These are phyloP conservation scores for Sanghuangporus baumii DNA, from an alignment of 1,284 basidiomycete genomes.

Conservation along the genomic window DNA sequence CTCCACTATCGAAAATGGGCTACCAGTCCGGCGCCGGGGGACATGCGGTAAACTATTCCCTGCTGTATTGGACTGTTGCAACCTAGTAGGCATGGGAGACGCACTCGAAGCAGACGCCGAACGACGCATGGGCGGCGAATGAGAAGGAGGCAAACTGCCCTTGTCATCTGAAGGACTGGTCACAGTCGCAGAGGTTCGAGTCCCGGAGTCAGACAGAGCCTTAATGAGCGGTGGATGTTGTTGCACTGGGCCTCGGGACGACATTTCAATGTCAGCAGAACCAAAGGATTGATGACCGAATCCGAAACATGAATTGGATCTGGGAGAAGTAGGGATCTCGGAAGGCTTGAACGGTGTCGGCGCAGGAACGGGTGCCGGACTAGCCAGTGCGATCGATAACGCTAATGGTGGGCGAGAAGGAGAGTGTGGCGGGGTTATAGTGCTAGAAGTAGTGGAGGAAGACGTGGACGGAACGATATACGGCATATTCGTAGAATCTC, in stretches of 20 bases:
- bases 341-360: slow-evolving; percentile 1
- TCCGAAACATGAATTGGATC: not conserved
- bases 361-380: slow-evolving; percentile 6
- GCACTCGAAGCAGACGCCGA: slow-evolving; percentile 8
- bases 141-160: not conserved
- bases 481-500: not conserved
- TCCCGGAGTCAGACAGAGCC: not conserved
- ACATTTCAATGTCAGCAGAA: not conserved
- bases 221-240: slow-evolving; percentile 3
- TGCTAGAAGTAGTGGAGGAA: not conserved
- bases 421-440: not conserved
- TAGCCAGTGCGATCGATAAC: not conserved
- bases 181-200: not conserved
- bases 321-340: not conserved
- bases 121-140: not conserved
- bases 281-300: not conserved
- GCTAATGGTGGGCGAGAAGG: not conserved
- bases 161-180: not conserved
- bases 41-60: slow-evolving; percentile 4
- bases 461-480: slow-evolving; percentile 6
- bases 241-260: not conserved
- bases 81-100: not conserved
- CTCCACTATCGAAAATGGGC: not conserved
- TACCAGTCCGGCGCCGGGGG: not conserved
- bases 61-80: slow-evolving; percentile 3